These are phyloP conservation scores for Phialocephala sp. DNA, from an alignment of 2,329 filamentous ascomycete species.

Conservation along the genomic window DNA sequence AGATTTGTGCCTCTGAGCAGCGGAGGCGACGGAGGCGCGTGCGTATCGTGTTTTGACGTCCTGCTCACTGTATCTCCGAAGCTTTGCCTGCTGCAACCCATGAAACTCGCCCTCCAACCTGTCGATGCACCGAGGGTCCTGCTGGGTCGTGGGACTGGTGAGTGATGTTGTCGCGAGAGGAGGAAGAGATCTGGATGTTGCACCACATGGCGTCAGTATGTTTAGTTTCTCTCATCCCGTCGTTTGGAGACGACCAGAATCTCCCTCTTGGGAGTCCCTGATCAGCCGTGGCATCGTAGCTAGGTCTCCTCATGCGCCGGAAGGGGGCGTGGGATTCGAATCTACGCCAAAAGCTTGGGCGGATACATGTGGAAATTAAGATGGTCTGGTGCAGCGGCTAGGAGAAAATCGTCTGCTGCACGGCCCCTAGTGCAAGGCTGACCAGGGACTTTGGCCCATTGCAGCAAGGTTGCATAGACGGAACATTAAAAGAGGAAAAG, in stretches of 20 bases:
- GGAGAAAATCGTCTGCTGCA: slow-evolving; percentile 4
- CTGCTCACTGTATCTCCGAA: slow-evolving; percentile 31
- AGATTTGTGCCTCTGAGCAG: slow-evolving; percentile 29
- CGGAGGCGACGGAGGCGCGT: slow-evolving; percentile 26
- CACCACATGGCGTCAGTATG: slow-evolving; percentile 22
- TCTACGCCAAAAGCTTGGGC: slow-evolving; percentile 7
- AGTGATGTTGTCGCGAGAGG: not conserved
- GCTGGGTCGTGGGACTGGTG: not conserved
- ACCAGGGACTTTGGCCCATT: not conserved
- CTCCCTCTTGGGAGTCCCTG: slow-evolving; percentile 13
- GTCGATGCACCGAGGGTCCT: not conserved
- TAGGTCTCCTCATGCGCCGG: not conserved
- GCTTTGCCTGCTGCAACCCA: slow-evolving; percentile 5
- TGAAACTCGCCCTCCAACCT: not conserved
- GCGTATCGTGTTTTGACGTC: slow-evolving; percentile 32
- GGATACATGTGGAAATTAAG: slow-evolving; percentile 21
- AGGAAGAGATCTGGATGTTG: slow-evolving; percentile 16
- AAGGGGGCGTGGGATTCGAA: slow-evolving; percentile 2
- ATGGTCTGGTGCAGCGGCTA: slow-evolving; percentile 6
- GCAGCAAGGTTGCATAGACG: not conserved
- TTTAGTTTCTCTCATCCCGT: slow-evolving; percentile 4
- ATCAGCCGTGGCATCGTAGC: not conserved
- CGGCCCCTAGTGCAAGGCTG: slow-evolving; percentile 8
- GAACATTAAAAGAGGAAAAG: not conserved
- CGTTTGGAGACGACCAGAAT: not conserved